A percentile compares a stretch with the other conserved stretches of the same genome.
Conservation (phyloP, 108 stramenopile genomes). For the Aureococcus anophagefferens region DNA sequence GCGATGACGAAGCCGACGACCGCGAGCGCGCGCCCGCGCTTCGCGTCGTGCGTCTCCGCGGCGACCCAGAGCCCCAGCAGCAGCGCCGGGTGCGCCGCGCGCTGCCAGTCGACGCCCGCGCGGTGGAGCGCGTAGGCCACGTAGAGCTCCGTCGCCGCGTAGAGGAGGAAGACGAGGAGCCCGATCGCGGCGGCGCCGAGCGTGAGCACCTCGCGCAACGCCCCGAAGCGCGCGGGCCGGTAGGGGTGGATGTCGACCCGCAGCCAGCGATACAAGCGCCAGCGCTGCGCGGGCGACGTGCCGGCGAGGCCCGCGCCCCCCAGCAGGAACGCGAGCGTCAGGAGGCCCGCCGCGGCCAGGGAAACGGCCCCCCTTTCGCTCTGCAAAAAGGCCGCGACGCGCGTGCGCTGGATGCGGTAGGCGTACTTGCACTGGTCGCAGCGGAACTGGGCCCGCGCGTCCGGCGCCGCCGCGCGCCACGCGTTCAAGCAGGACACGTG, state of each 20-base stretch:
- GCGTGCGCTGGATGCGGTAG: constrained; percentile 5
- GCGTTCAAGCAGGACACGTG: constrained; percentile 9
- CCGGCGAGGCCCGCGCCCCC: no score
- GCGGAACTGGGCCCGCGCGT: background rate
- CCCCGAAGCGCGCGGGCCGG: no score
- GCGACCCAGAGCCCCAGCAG: background rate
- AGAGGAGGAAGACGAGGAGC: background rate
- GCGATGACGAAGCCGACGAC: background rate
- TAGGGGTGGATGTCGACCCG: no score
- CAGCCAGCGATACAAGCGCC: no score
- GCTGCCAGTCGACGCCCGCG: background rate
- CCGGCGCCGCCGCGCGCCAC: constrained; percentile 1
- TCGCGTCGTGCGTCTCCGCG: background rate
- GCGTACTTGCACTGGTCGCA: constrained; percentile 9
- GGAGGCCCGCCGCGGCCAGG: background rate
- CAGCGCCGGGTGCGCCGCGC: background rate
- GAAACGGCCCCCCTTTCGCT: background rate
- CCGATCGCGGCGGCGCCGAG: background rate
- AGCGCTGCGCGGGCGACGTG: no score
- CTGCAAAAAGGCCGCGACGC: background rate
- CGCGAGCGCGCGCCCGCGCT: background rate
- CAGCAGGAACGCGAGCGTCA: no score
- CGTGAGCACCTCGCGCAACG: background rate
- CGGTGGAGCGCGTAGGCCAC: background rate
- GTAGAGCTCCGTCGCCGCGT: background rate